Percentiles rank a stretch among this genome's conserved stretches.
Evolutionary conservation across 169 alveolate species (phyloP).

Genomic region (Cyclospora cayetanensis): DNA sequence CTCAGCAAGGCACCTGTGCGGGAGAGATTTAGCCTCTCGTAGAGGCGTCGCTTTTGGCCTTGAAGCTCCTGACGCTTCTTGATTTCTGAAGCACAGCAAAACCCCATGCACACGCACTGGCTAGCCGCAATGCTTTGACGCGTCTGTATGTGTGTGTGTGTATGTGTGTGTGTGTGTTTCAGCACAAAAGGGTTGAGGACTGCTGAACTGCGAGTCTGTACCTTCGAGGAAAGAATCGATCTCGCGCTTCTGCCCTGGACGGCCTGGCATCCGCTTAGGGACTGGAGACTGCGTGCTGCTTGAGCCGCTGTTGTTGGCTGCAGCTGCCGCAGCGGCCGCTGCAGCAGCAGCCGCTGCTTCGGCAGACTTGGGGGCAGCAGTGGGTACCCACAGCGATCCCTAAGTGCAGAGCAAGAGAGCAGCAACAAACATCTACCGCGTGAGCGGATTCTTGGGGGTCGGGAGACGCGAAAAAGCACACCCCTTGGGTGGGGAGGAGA

Average conservation of each 20-base stretch:
- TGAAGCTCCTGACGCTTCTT: slow-evolving; percentile 55
- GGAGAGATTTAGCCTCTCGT: slow-evolving; percentile 60
- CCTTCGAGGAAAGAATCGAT: slow-evolving; percentile 83
- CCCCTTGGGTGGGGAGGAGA: no score
- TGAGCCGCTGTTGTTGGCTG: slow-evolving; percentile 22
- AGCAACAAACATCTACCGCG: not conserved
- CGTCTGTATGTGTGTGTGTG: no score
- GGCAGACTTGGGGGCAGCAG: slow-evolving; percentile 54
- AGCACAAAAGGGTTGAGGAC: no score
- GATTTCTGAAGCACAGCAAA: not conserved
- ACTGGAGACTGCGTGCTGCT: slow-evolving; percentile 61
- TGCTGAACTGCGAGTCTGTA: slow-evolving; percentile 49
- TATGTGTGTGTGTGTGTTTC: no score
- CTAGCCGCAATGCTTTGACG: no score
- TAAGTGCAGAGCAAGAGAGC: not conserved
- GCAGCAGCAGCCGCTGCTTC: slow-evolving; percentile 70
- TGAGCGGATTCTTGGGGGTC: no score
- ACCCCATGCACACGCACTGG: not conserved
- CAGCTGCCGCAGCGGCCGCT: slow-evolving; percentile 67
- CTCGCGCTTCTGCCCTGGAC: slow-evolving; percentile 74
- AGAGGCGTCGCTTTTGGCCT: slow-evolving; percentile 59
- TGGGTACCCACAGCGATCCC: slow-evolving; percentile 65
- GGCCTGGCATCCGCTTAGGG: slow-evolving; percentile 48
- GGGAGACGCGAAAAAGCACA: no score
- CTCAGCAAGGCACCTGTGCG: slow-evolving; percentile 51